These are phyloP conservation scores for Naegleria lovaniensis DNA, from an alignment of 208 protist genomes.

Conservation along the genomic window DNA sequence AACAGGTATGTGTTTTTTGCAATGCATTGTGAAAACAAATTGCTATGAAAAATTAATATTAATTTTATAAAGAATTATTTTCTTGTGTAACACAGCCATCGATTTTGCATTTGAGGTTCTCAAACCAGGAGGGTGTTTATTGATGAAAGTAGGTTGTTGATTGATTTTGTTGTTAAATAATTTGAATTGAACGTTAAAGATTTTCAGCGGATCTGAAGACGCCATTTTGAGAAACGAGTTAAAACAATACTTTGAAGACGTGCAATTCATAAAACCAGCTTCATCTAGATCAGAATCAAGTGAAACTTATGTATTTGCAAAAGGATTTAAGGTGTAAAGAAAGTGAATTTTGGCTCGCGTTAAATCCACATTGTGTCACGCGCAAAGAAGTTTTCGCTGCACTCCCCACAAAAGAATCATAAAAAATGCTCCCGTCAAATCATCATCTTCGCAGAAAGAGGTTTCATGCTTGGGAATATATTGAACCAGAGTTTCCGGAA, in stretches of 20 bases:
- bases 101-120: background rate
- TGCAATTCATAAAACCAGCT: background rate
- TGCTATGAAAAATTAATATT: too few species aligned
- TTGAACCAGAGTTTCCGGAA: background rate
- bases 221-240: background rate
- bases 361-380: too few species aligned
- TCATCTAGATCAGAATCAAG: background rate
- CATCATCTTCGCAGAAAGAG: background rate
- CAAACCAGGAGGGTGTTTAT: background rate
- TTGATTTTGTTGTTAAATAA: background rate
- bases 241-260: background rate
- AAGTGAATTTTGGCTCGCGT: too few species aligned
- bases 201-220: background rate
- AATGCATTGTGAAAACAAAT: too few species aligned
- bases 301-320: background rate
- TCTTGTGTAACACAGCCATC: background rate
- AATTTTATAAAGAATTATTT: background rate
- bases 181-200: background rate
- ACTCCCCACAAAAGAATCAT: background rate
- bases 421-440: background rate
- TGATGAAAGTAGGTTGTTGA: background rate
- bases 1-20: background rate
- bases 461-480: conserved; percentile 4
- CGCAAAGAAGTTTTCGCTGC: too few species aligned
- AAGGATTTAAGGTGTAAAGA: background rate